These are phyloP conservation scores for Mycena amicta DNA, from an alignment of 768 basidiomycete genomes.

Conservation along the genomic window DNA sequence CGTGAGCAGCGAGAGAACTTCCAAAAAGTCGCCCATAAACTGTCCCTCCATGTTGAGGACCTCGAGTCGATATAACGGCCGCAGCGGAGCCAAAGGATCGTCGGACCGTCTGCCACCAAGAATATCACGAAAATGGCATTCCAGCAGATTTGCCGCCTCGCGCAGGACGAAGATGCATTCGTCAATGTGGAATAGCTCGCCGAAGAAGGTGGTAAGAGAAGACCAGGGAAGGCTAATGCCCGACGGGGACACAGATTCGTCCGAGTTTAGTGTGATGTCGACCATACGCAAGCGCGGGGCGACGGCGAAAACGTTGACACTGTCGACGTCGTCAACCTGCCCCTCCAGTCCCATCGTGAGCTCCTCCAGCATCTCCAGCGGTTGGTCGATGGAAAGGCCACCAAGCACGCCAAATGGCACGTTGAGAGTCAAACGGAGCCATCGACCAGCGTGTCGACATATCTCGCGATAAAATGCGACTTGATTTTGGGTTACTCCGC, in stretches of 20 bases:
- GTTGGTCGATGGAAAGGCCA: neutral
- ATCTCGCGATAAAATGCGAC: neutral
- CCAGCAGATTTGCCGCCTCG: neutral
- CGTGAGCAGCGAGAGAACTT: neutral
- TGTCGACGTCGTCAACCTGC: neutral
- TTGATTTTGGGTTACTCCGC: neutral
- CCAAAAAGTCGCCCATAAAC: neutral
- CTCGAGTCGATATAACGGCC: neutral
- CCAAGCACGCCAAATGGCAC: neutral
- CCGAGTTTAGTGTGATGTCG: neutral
- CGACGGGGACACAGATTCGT: neutral
- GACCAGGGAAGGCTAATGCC: neutral
- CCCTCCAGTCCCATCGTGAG: neutral
- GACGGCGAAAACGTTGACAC: neutral
- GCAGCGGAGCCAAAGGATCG: neutral
- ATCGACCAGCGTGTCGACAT: constrained; percentile 3
- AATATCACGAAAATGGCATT: neutral
- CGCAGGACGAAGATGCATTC: neutral
- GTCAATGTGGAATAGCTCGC: neutral
- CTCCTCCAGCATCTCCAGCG: neutral
- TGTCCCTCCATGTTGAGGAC: neutral
- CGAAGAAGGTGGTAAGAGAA: neutral
- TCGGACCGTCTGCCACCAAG: neutral
- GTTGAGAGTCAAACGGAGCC: constrained; percentile 1
- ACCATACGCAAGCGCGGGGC: neutral